These are phyloP conservation scores for Hericium coralloides DNA, from an alignment of 768 basidiomycete species.

Conservation along the genomic window DNA sequence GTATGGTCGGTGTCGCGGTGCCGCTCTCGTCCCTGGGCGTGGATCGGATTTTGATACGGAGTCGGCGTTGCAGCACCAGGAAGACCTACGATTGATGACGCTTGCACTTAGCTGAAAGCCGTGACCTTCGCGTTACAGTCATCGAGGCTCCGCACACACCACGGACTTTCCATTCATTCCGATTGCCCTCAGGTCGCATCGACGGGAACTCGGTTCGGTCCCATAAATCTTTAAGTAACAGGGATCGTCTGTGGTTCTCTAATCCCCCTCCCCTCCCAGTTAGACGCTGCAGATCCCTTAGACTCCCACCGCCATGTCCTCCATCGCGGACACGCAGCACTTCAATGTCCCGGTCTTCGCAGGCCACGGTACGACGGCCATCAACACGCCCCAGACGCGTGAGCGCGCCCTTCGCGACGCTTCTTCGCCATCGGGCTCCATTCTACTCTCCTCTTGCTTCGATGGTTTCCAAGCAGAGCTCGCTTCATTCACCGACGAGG, in stretches of 20 bases:
- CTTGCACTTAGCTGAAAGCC: background rate
- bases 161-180: background rate
- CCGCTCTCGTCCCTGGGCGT: background rate
- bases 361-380: constrained; percentile 41
- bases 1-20: background rate
- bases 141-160: background rate
- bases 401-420: constrained; percentile 35
- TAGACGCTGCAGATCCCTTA: no score
- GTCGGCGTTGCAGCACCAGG: background rate
- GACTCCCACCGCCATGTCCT: background rate
- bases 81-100: background rate
- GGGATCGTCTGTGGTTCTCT: no score
- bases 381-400: constrained; percentile 23
- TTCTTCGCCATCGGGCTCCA: constrained; percentile 28
- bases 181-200: background rate
- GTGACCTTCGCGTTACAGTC: background rate
- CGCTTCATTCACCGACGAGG: constrained; percentile 30
- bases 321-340: background rate
- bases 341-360: constrained; percentile 42
- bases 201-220: background rate
- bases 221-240: no score
- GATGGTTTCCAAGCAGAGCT: constrained; percentile 43
- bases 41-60: background rate
- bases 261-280: no score
- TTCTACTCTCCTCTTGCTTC: constrained; percentile 43